A percentile compares a stretch with the other conserved stretches of the same genome.
Conservation (phyloP, 2,329 filamentous ascomycete species). For the Cladosporium oxysporum region DNA sequence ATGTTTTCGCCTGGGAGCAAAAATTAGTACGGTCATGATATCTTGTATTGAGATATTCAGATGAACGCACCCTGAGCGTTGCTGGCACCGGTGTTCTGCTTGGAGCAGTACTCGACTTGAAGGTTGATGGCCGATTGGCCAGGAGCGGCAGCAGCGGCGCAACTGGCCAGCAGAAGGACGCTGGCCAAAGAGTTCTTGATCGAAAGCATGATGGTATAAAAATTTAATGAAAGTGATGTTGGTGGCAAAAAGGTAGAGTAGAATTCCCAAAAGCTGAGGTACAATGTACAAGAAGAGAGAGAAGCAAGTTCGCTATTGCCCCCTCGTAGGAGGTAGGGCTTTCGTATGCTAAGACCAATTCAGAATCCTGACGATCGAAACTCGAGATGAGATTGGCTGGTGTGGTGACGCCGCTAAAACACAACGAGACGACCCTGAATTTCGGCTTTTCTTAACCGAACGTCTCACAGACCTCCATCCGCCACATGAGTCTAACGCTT, state of each 20-base stretch:
- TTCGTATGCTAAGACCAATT: slow-evolving; percentile 8
- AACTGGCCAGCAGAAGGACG: slow-evolving; percentile 7
- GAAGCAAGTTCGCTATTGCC: slow-evolving; percentile 1
- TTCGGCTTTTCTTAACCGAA: slow-evolving; percentile 7
- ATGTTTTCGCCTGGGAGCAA: slow-evolving; percentile 35
- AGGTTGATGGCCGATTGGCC: slow-evolving; percentile 10
- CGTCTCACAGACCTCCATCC: background rate
- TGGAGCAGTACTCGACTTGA: slow-evolving; percentile 44
- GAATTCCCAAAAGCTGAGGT: background rate
- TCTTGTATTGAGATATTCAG: background rate
- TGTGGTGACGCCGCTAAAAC: background rate
- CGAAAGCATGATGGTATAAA: slow-evolving; percentile 3
- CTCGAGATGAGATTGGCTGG: background rate
- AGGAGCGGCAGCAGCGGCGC: background rate
- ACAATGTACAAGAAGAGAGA: background rate
- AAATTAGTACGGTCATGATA: background rate
- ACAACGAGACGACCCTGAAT: background rate
- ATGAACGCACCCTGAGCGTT: slow-evolving; percentile 39
- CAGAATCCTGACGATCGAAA: background rate
- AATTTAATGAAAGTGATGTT: slow-evolving; percentile 12
- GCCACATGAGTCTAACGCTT: background rate
- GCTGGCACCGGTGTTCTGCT: slow-evolving; percentile 44
- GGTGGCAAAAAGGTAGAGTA: background rate
- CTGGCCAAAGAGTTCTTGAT: slow-evolving; percentile 10
- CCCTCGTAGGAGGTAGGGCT: slow-evolving; percentile 9